Evolutionary conservation across 2,329 filamentous ascomycete genomes (phyloP).

Genomic region (Malbranchea cinnamomea): DNA sequence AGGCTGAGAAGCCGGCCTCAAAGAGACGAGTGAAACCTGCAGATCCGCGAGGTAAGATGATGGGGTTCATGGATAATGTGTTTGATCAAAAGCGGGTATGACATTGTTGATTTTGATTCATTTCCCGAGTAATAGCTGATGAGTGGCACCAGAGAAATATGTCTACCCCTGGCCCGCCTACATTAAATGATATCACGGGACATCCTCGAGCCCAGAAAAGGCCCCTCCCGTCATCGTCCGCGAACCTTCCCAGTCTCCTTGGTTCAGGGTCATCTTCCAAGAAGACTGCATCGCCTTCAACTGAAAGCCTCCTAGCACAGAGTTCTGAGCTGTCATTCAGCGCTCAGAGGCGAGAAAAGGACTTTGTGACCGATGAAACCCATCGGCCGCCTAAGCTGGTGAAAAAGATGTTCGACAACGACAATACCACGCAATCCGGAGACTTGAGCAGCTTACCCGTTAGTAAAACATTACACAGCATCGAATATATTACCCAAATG

Average conservation of each 20-base stretch:
- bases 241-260: no score
- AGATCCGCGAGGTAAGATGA: constrained; percentile 19
- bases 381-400: no score
- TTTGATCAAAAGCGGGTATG: constrained; percentile 22
- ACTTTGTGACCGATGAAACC: neutral
- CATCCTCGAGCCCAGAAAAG: constrained; percentile 7
- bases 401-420: neutral
- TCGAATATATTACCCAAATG: constrained; percentile 11
- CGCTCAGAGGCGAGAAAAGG: constrained; percentile 1
- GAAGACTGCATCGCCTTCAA: no score
- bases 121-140: no score
- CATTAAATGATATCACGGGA: constrained; percentile 5
- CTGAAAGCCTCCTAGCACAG: constrained; percentile 4
- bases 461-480: constrained; percentile 9
- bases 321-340: constrained; percentile 3
- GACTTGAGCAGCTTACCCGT: constrained; percentile 2
- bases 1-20: constrained; percentile 20
- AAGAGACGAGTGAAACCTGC: constrained; percentile 18
- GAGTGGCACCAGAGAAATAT: no score
- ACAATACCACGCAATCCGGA: constrained; percentile 4
- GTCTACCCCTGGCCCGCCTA: constrained; percentile 6
- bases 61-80: constrained; percentile 24
- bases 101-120: neutral
- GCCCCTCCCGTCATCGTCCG: constrained; percentile 4
- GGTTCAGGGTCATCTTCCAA: neutral